These are phyloP conservation scores for Aspergillus mulundensis DNA, from an alignment of 495 filamentous ascomycete species.

Conservation along the genomic window DNA sequence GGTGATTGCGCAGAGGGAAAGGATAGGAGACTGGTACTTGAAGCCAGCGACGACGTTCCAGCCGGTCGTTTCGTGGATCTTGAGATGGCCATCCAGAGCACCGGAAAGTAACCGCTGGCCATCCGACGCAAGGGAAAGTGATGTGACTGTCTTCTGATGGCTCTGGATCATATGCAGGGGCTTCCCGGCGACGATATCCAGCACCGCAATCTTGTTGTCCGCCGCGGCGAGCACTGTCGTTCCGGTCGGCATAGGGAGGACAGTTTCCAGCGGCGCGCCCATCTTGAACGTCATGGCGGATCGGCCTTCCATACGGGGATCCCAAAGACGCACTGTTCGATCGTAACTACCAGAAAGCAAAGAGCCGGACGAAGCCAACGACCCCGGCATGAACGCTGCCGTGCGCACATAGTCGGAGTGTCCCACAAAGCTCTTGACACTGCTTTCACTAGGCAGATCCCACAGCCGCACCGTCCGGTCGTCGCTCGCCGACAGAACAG, in stretches of 20 bases:
- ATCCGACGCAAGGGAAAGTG: constrained; percentile 71
- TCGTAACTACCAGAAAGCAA: constrained; percentile 91
- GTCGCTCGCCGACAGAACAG: constrained; percentile 78
- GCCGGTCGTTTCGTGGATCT: constrained; percentile 83
- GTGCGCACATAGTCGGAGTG: constrained; percentile 89
- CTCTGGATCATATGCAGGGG: constrained; percentile 81
- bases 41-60: constrained; percentile 92
- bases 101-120: constrained; percentile 77
- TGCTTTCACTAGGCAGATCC: constrained; percentile 80
- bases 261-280: constrained; percentile 75
- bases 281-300: constrained; percentile 91
- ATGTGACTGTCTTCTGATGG: constrained; percentile 96
- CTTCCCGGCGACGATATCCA: constrained; percentile 89
- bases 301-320: constrained; percentile 65
- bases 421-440: constrained; percentile 73
- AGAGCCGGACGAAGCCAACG: constrained; percentile 60
- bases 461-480: constrained; percentile 89
- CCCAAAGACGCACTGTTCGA: constrained; percentile 89
- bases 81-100: constrained; percentile 90
- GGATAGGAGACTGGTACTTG: constrained; percentile 87
- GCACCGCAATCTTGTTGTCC: constrained; percentile 85
- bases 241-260: constrained; percentile 79
- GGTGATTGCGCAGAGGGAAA: constrained; percentile 72
- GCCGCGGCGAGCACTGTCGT: constrained; percentile 82
- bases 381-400: constrained; percentile 80